Evolutionary conservation across 2,329 filamentous ascomycete genomes (phyloP).

Genomic region (Fusarium sp.): DNA sequence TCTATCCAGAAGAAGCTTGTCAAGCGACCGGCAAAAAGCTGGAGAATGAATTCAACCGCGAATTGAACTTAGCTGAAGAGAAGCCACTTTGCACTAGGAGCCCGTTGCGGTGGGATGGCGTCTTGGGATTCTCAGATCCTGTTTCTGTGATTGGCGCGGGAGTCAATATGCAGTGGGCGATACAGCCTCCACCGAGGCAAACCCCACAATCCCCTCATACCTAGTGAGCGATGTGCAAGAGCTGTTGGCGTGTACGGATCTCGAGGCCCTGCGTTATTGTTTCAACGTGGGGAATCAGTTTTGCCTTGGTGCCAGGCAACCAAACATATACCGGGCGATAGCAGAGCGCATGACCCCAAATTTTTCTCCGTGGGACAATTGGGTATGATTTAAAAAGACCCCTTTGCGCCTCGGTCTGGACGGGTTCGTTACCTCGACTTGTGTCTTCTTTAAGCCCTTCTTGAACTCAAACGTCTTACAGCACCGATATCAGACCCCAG

Average conservation of each 20-base stretch:
- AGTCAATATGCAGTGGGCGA: constrained; percentile 39
- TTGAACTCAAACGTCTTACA: constrained; percentile 13
- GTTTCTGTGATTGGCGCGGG: constrained; percentile 44
- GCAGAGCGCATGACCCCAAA: constrained; percentile 43
- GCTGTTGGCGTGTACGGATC: constrained; percentile 30
- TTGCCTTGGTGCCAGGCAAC: constrained; percentile 41
- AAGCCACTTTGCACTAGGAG: constrained; percentile 30
- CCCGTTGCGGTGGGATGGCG: constrained; percentile 37
- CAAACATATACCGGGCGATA: constrained; percentile 41
- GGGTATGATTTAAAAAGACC: constrained; percentile 37
- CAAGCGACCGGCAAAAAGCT: constrained; percentile 29
- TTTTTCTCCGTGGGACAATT: constrained; percentile 33
- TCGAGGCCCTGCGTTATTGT: constrained; percentile 27
- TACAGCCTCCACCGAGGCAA: constrained; percentile 37
- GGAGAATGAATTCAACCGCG: constrained; percentile 27
- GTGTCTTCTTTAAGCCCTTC: constrained; percentile 17
- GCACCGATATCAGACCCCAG: constrained; percentile 10
- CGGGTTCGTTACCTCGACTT: constrained; percentile 20
- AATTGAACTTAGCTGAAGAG: constrained; percentile 30
- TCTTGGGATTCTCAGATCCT: constrained; percentile 22
- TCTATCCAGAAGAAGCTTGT: constrained; percentile 28
- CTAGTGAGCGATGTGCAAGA: constrained; percentile 25
- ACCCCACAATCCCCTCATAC: constrained; percentile 42
- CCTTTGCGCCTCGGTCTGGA: constrained; percentile 24
- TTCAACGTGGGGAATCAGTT: constrained; percentile 43